These are phyloP conservation scores for Penicillium aurantiogriseum DNA, from an alignment of 2,329 filamentous ascomycete genomes.

Conservation along the genomic window DNA sequence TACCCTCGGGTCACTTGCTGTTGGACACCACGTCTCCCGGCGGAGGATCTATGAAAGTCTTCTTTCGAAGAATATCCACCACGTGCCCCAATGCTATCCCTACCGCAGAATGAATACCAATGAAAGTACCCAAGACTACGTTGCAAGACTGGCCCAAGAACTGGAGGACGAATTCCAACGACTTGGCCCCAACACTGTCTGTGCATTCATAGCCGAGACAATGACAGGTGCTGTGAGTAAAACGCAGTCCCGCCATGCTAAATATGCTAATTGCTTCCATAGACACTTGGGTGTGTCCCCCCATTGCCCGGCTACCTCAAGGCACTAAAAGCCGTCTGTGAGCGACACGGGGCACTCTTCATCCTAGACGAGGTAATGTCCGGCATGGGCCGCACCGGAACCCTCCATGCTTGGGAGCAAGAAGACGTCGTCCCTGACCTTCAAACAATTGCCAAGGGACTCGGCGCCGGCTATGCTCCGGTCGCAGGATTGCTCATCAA, in stretches of 20 bases:
- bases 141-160: constrained; percentile 58
- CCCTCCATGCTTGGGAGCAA: constrained; percentile 57
- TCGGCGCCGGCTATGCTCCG: constrained; percentile 55
- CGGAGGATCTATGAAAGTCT: constrained; percentile 60
- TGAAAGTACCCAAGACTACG: constrained; percentile 58
- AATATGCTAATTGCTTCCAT: background rate
- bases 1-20: constrained; percentile 64
- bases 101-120: constrained; percentile 54
- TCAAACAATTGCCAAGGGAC: constrained; percentile 57
- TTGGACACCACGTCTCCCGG: constrained; percentile 62
- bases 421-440: constrained; percentile 56
- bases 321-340: constrained; percentile 55
- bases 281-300: constrained; percentile 52
- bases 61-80: constrained; percentile 54
- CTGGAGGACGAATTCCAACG: constrained; percentile 63
- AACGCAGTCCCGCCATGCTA: background rate
- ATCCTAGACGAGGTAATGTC: constrained; percentile 53
- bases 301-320: constrained; percentile 55
- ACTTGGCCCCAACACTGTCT: constrained; percentile 63
- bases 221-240: constrained; percentile 47
- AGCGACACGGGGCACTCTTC: constrained; percentile 55
- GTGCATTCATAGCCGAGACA: constrained; percentile 63
- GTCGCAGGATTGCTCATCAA: constrained; percentile 54
- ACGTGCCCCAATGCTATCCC: constrained; percentile 63
- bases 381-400: constrained; percentile 56